A percentile compares a stretch with the other conserved stretches of the same genome.
Evolutionary conservation across 1,139 yeast species (phyloP).

Genomic region (Blastobotrys persicus): DNA sequence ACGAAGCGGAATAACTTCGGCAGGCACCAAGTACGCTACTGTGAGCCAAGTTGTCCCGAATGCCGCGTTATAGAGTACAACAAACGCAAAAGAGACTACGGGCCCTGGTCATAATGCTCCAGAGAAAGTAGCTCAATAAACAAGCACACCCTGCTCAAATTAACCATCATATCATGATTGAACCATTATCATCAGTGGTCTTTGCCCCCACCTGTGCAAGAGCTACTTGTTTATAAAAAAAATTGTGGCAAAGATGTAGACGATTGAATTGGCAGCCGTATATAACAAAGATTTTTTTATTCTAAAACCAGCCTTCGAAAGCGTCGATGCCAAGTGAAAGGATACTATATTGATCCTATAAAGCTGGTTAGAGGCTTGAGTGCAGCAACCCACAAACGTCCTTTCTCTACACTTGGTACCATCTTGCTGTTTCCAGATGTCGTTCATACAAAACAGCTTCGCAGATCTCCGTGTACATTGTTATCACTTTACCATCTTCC

Average conservation of each 20-base stretch:
- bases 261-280: neutral
- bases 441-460: neutral
- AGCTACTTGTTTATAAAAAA: neutral
- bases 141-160: neutral
- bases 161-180: neutral
- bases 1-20: neutral
- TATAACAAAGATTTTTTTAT: neutral
- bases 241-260: neutral
- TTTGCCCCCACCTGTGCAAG: neutral
- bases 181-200: neutral
- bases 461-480: neutral
- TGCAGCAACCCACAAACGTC: neutral
- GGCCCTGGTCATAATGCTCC: neutral
- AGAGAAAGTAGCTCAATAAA: neutral
- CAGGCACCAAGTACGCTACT: neutral
- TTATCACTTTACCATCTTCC: conserved; percentile 3
- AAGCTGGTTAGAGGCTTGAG: neutral
- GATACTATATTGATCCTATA: neutral
- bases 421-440: neutral
- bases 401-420: neutral
- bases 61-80: neutral
- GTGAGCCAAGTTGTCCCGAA: neutral
- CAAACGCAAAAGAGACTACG: neutral
- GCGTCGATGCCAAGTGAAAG: neutral
- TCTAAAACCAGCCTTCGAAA: neutral